A percentile compares a stretch with the other conserved stretches of the same genome.
Evolutionary conservation across 192 early-diverging fungal species (phyloP).

Genomic region (Phycomyces nitens): DNA sequence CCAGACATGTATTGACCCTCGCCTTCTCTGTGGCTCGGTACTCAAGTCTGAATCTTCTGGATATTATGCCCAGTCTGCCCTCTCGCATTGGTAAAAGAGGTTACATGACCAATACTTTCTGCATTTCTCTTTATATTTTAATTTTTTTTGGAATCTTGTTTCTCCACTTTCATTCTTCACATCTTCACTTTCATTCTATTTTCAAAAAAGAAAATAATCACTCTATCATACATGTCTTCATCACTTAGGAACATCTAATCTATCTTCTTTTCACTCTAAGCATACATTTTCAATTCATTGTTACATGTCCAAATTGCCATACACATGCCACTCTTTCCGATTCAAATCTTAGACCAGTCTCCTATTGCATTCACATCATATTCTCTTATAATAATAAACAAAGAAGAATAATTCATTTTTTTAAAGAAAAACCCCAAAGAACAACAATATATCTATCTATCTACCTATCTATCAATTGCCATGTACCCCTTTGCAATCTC

Average conservation of each 20-base stretch:
- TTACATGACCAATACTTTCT: slow-evolving; percentile 3
- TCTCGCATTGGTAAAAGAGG: not conserved
- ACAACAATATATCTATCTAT: not conserved
- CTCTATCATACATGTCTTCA: no score
- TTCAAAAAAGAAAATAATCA: no score
- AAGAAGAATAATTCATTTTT: not conserved
- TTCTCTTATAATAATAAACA: no score
- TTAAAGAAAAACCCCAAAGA: not conserved
- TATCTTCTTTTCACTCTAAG: no score
- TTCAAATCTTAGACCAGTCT: no score
- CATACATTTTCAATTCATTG: no score
- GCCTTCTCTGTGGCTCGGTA: not conserved
- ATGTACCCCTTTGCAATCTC: slow-evolving; percentile 11
- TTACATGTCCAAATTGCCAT: no score
- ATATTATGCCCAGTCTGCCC: not conserved
- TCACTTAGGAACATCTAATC: no score
- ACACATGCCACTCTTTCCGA: no score
- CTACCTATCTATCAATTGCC: not conserved
- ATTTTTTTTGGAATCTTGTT: not conserved
- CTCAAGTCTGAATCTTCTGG: not conserved
- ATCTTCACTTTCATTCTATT: not conserved
- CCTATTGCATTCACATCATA: no score
- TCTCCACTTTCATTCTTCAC: not conserved
- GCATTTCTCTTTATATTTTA: not conserved
- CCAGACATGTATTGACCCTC: not conserved